These are phyloP conservation scores for Gossypium longicalyx DNA, from an alignment of 345 rosid genomes.

Conservation along the genomic window DNA sequence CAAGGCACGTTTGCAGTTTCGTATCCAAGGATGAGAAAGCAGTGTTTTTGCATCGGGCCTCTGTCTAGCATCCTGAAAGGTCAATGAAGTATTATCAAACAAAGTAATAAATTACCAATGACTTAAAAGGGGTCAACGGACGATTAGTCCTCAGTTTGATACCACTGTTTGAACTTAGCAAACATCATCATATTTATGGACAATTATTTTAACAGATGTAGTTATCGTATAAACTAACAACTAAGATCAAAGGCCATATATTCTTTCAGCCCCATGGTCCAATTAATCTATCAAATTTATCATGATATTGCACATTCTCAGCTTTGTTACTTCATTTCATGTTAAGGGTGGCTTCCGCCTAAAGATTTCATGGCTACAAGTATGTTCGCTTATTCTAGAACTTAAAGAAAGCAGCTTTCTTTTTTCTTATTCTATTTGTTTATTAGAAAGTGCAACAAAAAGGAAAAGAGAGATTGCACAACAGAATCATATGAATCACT, in stretches of 20 bases:
- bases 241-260: background rate
- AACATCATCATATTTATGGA: background rate
- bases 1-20: conserved; percentile 73
- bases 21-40: conserved; percentile 99
- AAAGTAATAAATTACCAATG: conserved; percentile 3
- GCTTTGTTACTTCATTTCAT: background rate
- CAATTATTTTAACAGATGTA: background rate
- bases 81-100: conserved; percentile 17
- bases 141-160: background rate
- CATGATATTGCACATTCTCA: background rate
- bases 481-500: background rate
- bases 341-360: background rate
- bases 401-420: background rate
- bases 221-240: background rate
- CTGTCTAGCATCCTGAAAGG: conserved; percentile 86
- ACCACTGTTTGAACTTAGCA: background rate
- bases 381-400: background rate
- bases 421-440: background rate
- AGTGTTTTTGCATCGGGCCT: conserved; percentile 99
- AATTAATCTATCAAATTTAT: background rate
- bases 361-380: background rate
- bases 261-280: background rate
- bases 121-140: background rate
- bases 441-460: background rate
- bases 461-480: background rate